phyloP scores from a whole-genome alignment of 768 basidiomycete species.

The Kwoniella bestiolae region DNA sequence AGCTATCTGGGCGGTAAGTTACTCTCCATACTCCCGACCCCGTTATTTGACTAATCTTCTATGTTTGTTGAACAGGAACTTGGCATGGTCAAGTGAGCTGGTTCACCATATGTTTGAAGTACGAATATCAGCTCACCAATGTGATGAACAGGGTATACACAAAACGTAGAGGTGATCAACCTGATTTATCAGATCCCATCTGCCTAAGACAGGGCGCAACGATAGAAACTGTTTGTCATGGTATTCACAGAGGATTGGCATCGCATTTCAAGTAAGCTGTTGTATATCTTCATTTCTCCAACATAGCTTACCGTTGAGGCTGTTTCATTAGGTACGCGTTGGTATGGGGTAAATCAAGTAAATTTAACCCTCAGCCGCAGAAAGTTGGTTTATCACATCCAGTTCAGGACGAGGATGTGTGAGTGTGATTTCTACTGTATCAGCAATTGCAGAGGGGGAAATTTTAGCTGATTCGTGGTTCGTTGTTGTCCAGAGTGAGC shows the following conservation, averaged over 20 bases:
- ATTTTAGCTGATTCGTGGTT: not conserved
- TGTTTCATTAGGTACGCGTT: conserved; percentile 68
- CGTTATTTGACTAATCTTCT: too few relatives aligned
- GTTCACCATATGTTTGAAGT: not conserved
- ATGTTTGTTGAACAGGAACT: too few relatives aligned
- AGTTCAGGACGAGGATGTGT: conserved; percentile 63
- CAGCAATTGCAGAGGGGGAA: not conserved
- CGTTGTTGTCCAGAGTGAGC: conserved; percentile 41
- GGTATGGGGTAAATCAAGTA: conserved; percentile 95
- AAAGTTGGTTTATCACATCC: conserved; percentile 82
- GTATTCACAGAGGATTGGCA: conserved; percentile 85
- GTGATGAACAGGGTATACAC: conserved; percentile 82
- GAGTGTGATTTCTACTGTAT: conserved; percentile 23
- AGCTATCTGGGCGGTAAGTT: conserved; percentile 60
- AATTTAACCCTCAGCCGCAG: conserved; percentile 90
- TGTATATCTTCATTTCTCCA: not conserved
- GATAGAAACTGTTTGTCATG: conserved; percentile 92
- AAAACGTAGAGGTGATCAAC: conserved; percentile 92
- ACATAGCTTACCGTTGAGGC: not conserved
- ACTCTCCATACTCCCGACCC: not conserved
- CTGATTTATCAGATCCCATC: conserved; percentile 88
- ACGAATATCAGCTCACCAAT: not conserved
- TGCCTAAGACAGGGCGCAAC: conserved; percentile 83
- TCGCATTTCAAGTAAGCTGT: conserved; percentile 72
- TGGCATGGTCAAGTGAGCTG: conserved; percentile 51